A percentile compares a stretch with the other conserved stretches of the same genome.
phyloP scores from a whole-genome alignment of 768 basidiomycete species.

The Leucocoprinus leucothites region DNA sequence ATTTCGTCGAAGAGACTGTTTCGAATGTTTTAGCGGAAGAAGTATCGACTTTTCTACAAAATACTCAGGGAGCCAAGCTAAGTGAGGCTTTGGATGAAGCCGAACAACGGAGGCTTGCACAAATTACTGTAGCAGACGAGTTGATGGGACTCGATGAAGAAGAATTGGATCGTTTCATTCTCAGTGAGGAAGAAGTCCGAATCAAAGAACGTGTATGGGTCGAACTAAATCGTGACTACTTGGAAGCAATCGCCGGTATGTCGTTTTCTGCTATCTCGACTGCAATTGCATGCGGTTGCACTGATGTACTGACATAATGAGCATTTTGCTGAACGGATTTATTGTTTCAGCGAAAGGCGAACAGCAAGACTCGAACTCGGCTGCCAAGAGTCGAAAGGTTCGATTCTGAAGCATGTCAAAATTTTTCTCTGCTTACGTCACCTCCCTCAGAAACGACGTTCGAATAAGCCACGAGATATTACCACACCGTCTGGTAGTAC shows the following conservation, averaged over 20 bases:
- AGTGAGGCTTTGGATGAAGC: constrained; percentile 63
- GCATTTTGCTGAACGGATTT: constrained; percentile 43
- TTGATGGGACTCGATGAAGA: constrained; percentile 84
- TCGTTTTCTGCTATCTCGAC: constrained; percentile 15
- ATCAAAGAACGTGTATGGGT: constrained; percentile 94
- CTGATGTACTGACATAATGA: too few species aligned
- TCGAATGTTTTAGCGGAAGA: constrained; percentile 66
- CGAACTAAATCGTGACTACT: constrained; percentile 87
- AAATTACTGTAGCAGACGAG: constrained; percentile 54
- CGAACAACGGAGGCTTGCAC: constrained; percentile 57
- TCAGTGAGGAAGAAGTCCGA: constrained; percentile 77
- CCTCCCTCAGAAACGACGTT: constrained; percentile 62
- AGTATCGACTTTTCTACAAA: constrained; percentile 63
- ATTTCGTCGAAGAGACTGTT: constrained; percentile 54
- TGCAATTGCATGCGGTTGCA: too few species aligned
- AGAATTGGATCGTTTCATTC: constrained; percentile 78
- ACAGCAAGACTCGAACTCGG: constrained; percentile 37
- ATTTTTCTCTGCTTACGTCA: constrained; percentile 22
- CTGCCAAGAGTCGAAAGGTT: constrained; percentile 75
- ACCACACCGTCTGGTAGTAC: constrained; percentile 66
- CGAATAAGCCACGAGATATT: constrained; percentile 67
- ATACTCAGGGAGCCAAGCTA: constrained; percentile 57
- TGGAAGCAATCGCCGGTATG: constrained; percentile 83
- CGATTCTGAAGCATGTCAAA: constrained; percentile 41
- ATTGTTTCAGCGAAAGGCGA: constrained; percentile 64